Evolutionary conservation across 1,139 yeast genomes (phyloP), one percentile per base, ranked within the genome.

Genomic region (Geotrichum citri-aurantii): DNA sequence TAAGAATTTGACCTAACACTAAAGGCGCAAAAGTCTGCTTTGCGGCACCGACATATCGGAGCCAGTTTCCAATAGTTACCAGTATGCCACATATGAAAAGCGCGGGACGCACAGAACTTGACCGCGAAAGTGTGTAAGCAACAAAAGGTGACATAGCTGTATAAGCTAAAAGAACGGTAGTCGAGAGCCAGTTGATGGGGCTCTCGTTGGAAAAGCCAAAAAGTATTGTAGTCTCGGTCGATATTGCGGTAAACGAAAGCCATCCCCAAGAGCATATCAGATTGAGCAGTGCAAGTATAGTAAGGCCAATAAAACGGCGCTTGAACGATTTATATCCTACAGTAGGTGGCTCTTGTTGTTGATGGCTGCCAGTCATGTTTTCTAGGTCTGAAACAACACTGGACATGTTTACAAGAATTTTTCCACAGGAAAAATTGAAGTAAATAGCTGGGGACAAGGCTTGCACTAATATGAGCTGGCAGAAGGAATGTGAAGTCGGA

Each of bases 161-260:
- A 59, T 70, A 72, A 3, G 74, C 63, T 57, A 72, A 71, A 44
- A 72, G 60, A 59, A 70, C 67, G 31, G 68, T 73, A 1, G 71
- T 71, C 11, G 75, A 69, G 21, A 72, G 66, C 75, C 75, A 72
- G 66, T 72, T 72, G 52, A 72, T 67, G n/a, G 75, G 73, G 12
- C 69, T 58, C 37, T 69, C 66, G 7, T 69, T 60, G 42, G 53
- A 27, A n/a, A 70, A 63, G 19, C 59, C 52, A 59, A 67, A 72
- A 57, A 63, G 67, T 17, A 62, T 67, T 6, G 66, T 64, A 2
- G 69, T 63, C 21, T 65, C 60, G 10, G 63, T 60, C 5, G 74
- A 66, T 11, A 72, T 65, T 29, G 75, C 73, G 1, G 75, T 70
- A 61, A 69, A 72, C 6, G 73, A 63, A 42, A 72, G 66, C 75